These are phyloP conservation scores for Melaleuca quinquenervia DNA, from an alignment of 345 rosid species.

Conservation along the genomic window DNA sequence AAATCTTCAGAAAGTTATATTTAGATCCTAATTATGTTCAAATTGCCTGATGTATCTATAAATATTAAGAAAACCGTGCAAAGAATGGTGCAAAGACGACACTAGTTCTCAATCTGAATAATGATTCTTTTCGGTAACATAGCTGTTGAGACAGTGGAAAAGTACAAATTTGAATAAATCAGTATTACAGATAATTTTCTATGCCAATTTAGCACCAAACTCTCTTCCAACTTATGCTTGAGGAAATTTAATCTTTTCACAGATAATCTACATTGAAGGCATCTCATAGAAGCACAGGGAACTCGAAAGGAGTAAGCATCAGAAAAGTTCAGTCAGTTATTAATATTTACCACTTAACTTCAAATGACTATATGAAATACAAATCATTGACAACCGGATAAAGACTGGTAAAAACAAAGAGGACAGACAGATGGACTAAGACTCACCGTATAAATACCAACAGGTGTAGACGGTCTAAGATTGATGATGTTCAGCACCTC, in stretches of 20 bases:
- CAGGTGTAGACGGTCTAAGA: constrained; percentile 37
- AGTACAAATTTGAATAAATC: background rate
- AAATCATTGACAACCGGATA: background rate
- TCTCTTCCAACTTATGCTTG: background rate
- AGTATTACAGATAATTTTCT: background rate
- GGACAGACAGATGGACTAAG: background rate
- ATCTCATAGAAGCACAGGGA: background rate
- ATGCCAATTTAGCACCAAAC: background rate
- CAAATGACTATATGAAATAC: background rate
- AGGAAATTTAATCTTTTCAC: background rate
- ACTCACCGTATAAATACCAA: constrained; percentile 49
- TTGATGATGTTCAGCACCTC: constrained; percentile 72
- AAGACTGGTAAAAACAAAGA: background rate
- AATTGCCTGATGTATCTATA: background rate
- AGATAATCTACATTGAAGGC: background rate
- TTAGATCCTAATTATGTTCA: background rate
- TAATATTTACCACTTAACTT: background rate
- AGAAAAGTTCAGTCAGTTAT: background rate
- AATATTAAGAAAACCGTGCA: background rate
- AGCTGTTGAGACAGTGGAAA: background rate
- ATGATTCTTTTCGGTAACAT: background rate
- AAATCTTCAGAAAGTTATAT: background rate
- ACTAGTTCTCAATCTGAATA: background rate
- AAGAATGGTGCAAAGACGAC: background rate
- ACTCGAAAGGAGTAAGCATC: background rate